Evolutionary conservation across 768 basidiomycete species (phyloP), one percentile per base, ranked within the genome.

Genomic region (Amanita subjunquillea): DNA sequence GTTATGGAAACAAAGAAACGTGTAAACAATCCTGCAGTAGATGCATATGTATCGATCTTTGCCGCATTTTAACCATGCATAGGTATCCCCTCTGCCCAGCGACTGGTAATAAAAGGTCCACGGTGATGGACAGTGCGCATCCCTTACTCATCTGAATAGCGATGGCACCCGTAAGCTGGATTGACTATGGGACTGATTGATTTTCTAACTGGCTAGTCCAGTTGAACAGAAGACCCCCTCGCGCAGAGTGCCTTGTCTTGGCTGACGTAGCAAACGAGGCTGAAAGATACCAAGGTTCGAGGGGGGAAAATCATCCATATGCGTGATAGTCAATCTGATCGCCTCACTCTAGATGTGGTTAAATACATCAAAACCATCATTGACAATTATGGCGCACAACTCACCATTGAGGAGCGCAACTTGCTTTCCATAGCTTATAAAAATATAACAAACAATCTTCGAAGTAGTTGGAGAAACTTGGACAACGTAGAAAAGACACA

Each of bases 361-460:
- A 68, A 75, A 55, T 83, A 87, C 69, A 82, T 91, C 71, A 91
- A 90, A 73, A 67, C 71, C 39, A 78, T 91, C 56, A 79, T 84
- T 65, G 76, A 79, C 51, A 73, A 78, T 43, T 80, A 80, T 58
- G 81, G 83, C 59, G 77, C 81, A 54, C 79, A 76, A 54, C 77
- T 91, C 57, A 82, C 83, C 46, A 76, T 85, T 58, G 90, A 93
- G 63, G 90, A 93, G 70, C 86, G 91, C 60, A 92, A 88, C 67
- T 75, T 93, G 34, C 78, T 92, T 53, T 92, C 90, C 3, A 80
- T 91, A 55, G 90, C 91, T 25, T 92, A 90, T 74, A 94, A 93
- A 77, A 91, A 91, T 66, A 73, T 87, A 57, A 94, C 89, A 17
- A 88, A 89, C 60, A 79, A 75, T 17, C 79, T 90, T 54, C 83